These are phyloP conservation scores for Pharnaceum exiguum DNA, from an alignment of 148 eudicot species.

Conservation along the genomic window DNA sequence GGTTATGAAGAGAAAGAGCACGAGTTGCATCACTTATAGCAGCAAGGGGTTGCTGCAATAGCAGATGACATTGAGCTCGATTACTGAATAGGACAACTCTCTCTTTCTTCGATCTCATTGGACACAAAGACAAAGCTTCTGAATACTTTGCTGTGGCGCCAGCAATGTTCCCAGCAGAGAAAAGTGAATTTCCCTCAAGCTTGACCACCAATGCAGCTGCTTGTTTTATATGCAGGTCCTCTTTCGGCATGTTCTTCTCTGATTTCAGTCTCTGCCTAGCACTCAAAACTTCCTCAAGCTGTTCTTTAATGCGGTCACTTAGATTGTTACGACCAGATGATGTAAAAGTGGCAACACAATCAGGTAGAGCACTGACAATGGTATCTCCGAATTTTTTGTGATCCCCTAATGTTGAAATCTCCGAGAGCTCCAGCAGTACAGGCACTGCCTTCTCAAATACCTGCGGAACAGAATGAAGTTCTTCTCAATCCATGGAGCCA, in stretches of 20 bases:
- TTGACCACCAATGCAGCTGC: slow-evolving; percentile 93
- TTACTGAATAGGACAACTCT: slow-evolving; percentile 85
- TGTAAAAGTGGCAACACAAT: slow-evolving; percentile 60
- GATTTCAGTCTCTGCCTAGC: slow-evolving; percentile 65
- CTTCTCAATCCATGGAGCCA: not conserved
- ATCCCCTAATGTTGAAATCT: slow-evolving; percentile 75
- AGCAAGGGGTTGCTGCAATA: slow-evolving; percentile 78
- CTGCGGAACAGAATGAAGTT: slow-evolving; percentile 27
- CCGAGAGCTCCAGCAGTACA: slow-evolving; percentile 78
- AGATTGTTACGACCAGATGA: slow-evolving; percentile 50
- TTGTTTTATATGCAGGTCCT: slow-evolving; percentile 93
- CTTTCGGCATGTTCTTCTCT: slow-evolving; percentile 91
- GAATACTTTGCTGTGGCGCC: slow-evolving; percentile 89
- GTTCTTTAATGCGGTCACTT: slow-evolving; percentile 48
- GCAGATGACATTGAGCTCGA: slow-evolving; percentile 90
- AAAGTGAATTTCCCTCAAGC: slow-evolving; percentile 90
- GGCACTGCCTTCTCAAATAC: slow-evolving; percentile 85
- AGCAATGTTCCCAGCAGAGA: slow-evolving; percentile 86
- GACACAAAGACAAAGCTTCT: slow-evolving; percentile 87
- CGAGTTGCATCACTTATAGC: slow-evolving; percentile 95
- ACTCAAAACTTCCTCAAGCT: slow-evolving; percentile 62
- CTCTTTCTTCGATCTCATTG: slow-evolving; percentile 86
- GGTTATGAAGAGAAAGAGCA: slow-evolving; percentile 86
- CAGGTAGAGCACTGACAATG: slow-evolving; percentile 70
- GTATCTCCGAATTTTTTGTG: slow-evolving; percentile 92